Evolutionary conservation across 129 eudicot species (phyloP).

Genomic region (Sambucus nigra): DNA sequence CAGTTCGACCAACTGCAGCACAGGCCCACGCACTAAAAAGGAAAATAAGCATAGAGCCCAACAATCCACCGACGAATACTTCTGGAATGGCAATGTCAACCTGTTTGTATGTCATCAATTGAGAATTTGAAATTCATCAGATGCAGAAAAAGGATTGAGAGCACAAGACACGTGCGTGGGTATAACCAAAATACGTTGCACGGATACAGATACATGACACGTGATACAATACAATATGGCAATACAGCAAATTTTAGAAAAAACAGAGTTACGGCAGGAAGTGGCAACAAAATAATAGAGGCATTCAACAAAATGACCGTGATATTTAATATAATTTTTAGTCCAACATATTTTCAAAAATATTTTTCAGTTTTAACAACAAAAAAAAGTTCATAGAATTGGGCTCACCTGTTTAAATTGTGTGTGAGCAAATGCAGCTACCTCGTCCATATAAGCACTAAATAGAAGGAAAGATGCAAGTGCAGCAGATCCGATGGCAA

Average conservation of each 20-base stretch:
- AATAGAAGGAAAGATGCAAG: constrained; percentile 96
- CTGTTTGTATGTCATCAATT: constrained; percentile 27
- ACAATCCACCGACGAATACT: constrained; percentile 89
- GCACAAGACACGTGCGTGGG: constrained; percentile 9
- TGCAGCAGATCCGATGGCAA: constrained; percentile 98
- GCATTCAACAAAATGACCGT: too few species aligned
- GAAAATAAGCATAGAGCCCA: constrained; percentile 96
- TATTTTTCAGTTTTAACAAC: too few species aligned
- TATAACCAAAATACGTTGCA: too few species aligned
- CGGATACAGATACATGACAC: too few species aligned
- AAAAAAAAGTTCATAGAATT: too few species aligned
- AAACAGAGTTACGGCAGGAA: too few species aligned
- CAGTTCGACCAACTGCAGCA: constrained; percentile 94
- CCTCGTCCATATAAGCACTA: constrained; percentile 99
- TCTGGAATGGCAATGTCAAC: constrained; percentile 98
- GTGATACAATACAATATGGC: too few species aligned
- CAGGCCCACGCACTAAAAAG: constrained; percentile 99
- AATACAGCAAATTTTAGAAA: too few species aligned
- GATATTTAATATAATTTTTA: too few species aligned
- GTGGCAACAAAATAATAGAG: too few species aligned
- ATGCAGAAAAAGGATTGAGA: too few species aligned
- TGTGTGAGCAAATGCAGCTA: constrained; percentile 61
- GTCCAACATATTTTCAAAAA: too few species aligned
- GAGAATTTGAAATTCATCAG: constrained; percentile 3
- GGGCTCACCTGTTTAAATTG: constrained; percentile 62